These are phyloP conservation scores for Schizosaccharomyces octosporus DNA, from an alignment of 805 yeast genomes.

Conservation along the genomic window DNA sequence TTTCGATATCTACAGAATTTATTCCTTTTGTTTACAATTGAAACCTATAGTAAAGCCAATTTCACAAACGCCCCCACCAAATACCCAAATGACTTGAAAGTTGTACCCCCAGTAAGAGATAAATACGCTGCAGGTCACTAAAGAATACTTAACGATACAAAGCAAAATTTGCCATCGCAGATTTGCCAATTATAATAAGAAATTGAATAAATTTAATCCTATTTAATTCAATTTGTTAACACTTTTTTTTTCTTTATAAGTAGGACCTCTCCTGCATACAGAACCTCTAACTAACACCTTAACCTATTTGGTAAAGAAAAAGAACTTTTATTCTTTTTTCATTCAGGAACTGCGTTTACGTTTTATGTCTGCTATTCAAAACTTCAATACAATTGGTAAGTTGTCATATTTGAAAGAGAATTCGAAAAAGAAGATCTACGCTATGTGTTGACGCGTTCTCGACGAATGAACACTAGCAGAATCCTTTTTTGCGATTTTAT, in stretches of 20 bases:
- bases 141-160: background rate
- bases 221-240: background rate
- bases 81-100: background rate
- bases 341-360: background rate
- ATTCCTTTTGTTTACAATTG: background rate
- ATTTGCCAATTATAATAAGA: background rate
- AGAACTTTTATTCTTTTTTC: background rate
- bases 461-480: too few species aligned
- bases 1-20: background rate
- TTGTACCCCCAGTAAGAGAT: background rate
- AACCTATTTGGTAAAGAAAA: background rate
- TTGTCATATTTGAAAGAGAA: background rate
- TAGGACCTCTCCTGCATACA: background rate
- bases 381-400: slow-evolving; percentile 1
- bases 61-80: background rate
- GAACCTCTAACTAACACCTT: background rate
- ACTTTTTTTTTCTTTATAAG: background rate
- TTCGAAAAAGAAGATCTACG: too few species aligned
- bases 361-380: background rate
- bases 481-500: too few species aligned
- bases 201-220: background rate
- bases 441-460: too few species aligned
- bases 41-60: background rate
- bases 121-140: too few species aligned
- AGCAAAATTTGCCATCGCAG: background rate